Percentiles rank a stretch among this genome's conserved stretches.
Conservation (phyloP, 495 filamentous ascomycete species). For the Bathelium albidoporum region DNA sequence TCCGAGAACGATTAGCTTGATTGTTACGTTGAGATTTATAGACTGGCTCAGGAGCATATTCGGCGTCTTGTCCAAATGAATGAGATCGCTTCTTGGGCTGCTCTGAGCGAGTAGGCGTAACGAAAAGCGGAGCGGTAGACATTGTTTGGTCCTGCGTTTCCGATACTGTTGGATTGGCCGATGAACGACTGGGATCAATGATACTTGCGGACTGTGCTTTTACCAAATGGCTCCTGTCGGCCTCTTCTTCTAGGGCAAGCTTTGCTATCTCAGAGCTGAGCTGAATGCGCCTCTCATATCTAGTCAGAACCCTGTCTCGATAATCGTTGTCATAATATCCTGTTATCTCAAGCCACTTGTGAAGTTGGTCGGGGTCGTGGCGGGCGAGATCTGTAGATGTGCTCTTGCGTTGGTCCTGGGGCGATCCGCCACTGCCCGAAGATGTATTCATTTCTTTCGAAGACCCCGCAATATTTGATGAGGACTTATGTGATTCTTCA, state of each 20-base stretch:
- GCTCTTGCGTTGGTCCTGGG: neutral
- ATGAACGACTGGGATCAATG: neutral
- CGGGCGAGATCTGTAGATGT: neutral
- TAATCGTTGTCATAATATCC: constrained; percentile 44
- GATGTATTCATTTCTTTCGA: neutral
- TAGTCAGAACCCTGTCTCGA: constrained; percentile 20
- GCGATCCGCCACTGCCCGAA: neutral
- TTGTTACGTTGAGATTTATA: neutral
- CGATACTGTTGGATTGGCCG: neutral
- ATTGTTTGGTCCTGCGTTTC: neutral
- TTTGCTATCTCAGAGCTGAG: neutral
- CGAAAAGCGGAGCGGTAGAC: neutral
- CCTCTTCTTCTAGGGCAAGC: neutral
- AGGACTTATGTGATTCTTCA: neutral
- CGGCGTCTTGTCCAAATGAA: neutral
- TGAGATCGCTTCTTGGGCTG: neutral
- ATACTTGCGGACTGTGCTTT: neutral
- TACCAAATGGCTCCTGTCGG: neutral
- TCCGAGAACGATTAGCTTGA: neutral
- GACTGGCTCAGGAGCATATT: neutral
- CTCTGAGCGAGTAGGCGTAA: neutral
- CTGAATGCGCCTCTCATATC: neutral
- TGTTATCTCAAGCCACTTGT: constrained; percentile 52
- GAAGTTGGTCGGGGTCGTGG: constrained; percentile 27
- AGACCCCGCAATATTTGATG: neutral